Evolutionary conservation across 2,329 filamentous ascomycete species (phyloP).

Genomic region (Penicillium crustosum): DNA sequence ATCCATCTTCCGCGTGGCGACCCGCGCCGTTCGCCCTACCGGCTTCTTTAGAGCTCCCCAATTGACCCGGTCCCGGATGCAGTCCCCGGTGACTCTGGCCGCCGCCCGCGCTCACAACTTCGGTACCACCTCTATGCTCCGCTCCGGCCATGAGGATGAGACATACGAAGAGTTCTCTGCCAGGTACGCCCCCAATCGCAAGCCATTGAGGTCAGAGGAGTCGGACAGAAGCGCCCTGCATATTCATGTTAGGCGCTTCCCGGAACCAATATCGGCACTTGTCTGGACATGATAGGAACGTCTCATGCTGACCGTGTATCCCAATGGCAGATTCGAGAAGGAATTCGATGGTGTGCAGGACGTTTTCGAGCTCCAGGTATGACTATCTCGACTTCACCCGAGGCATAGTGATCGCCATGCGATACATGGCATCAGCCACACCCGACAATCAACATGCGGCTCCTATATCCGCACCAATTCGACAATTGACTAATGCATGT

Average conservation of each 20-base stretch:
- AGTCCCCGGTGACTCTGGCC: conserved; percentile 55
- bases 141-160: conserved; percentile 78
- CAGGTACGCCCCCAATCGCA: conserved; percentile 62
- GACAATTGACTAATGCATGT: conserved; percentile 13
- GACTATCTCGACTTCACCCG: conserved; percentile 30
- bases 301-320: conserved; percentile 38
- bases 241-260: conserved; percentile 14
- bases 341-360: conserved; percentile 97
- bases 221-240: conserved; percentile 11
- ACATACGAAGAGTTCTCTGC: conserved; percentile 98
- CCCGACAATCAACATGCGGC: not conserved
- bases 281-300: conserved; percentile 17
- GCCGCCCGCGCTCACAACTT: conserved; percentile 65
- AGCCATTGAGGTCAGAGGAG: conserved; percentile 27
- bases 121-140: conserved; percentile 56
- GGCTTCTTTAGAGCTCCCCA: conserved; percentile 64
- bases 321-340: conserved; percentile 84
- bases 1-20: conserved; percentile 68
- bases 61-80: conserved; percentile 59
- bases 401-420: conserved; percentile 20
- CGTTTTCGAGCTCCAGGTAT: conserved; percentile 99
- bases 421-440: conserved; percentile 16
- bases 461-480: not conserved
- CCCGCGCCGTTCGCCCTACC: conserved; percentile 61
- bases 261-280: conserved; percentile 11